Percentiles rank a stretch among this genome's conserved stretches.
Conservation (phyloP, 139 green algal genomes). For the Parachlorella kessleri region DNA sequence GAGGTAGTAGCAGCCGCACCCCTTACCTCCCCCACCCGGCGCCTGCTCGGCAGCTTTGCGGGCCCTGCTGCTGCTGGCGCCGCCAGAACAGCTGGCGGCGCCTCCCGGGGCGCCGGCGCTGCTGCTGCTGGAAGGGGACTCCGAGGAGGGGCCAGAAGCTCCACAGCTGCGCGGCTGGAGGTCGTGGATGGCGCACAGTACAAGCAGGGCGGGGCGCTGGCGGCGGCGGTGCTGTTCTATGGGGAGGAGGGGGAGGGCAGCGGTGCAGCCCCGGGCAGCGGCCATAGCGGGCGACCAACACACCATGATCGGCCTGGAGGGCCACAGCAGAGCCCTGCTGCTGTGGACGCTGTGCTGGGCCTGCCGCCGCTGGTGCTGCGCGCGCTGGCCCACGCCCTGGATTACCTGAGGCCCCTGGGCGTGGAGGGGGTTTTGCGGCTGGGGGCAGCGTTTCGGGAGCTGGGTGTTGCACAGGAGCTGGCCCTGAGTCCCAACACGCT, state of each 20-base stretch:
- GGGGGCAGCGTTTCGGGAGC: constrained; percentile 18
- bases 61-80: not conserved
- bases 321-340: not conserved
- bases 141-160: no score
- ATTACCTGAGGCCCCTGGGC: constrained; percentile 70
- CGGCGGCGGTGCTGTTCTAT: not conserved
- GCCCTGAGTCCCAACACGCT: constrained; percentile 26
- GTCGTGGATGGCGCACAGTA: constrained; percentile 22
- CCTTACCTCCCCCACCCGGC: constrained; percentile 43
- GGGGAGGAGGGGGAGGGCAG: not conserved
- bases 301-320: not conserved
- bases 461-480: constrained; percentile 1
- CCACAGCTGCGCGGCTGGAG: constrained; percentile 27
- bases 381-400: constrained; percentile 60
- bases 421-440: constrained; percentile 67
- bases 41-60: constrained; percentile 44
- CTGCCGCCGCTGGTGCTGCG: constrained; percentile 61
- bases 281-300: not conserved
- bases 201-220: constrained; percentile 8
- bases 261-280: not conserved
- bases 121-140: no score
- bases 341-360: constrained; percentile 37
- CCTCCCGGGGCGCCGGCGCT: not conserved
- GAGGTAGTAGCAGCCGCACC: constrained; percentile 71
- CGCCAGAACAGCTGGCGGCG: not conserved